Evolutionary conservation across 345 rosid genomes (phyloP).

Genomic region (Pseudoturritis turrita): DNA sequence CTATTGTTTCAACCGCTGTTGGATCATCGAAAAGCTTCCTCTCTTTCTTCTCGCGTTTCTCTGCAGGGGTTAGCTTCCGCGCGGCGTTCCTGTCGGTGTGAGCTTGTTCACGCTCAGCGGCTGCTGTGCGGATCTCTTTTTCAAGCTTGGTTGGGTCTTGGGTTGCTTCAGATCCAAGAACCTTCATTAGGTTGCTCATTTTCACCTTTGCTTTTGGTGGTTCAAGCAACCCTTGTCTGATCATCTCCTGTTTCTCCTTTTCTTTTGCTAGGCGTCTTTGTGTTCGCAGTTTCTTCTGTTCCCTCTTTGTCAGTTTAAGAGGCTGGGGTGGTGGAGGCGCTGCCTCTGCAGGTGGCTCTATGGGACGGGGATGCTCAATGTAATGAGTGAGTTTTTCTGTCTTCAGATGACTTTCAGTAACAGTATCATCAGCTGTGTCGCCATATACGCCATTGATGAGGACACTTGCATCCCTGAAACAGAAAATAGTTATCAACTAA

Average conservation of each 20-base stretch:
- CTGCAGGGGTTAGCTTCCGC: slow-evolving; percentile 91
- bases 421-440: slow-evolving; percentile 41
- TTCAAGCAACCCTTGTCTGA: slow-evolving; percentile 89
- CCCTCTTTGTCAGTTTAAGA: slow-evolving; percentile 83
- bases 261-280: slow-evolving; percentile 90
- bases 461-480: slow-evolving; percentile 66
- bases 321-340: slow-evolving; percentile 97
- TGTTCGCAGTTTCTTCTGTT: slow-evolving; percentile 91
- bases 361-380: slow-evolving; percentile 88
- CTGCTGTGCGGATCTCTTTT: slow-evolving; percentile 86
- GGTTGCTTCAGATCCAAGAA: slow-evolving; percentile 96
- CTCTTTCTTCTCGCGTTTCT: slow-evolving; percentile 91
- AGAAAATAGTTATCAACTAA: slow-evolving; percentile 14
- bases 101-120: slow-evolving; percentile 98
- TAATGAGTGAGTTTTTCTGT: slow-evolving; percentile 70
- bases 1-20: slow-evolving; percentile 58
- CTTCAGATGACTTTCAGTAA: slow-evolving; percentile 48
- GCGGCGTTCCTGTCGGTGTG: slow-evolving; percentile 89
- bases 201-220: slow-evolving; percentile 91
- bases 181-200: slow-evolving; percentile 95
- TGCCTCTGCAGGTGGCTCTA: slow-evolving; percentile 94
- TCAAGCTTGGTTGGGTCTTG: slow-evolving; percentile 97
- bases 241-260: slow-evolving; percentile 94
- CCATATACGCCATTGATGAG: slow-evolving; percentile 51
- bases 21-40: slow-evolving; percentile 86